These are phyloP conservation scores for Beauveria scarabaeidicola DNA, from an alignment of 2,329 filamentous ascomycete species.

Conservation along the genomic window DNA sequence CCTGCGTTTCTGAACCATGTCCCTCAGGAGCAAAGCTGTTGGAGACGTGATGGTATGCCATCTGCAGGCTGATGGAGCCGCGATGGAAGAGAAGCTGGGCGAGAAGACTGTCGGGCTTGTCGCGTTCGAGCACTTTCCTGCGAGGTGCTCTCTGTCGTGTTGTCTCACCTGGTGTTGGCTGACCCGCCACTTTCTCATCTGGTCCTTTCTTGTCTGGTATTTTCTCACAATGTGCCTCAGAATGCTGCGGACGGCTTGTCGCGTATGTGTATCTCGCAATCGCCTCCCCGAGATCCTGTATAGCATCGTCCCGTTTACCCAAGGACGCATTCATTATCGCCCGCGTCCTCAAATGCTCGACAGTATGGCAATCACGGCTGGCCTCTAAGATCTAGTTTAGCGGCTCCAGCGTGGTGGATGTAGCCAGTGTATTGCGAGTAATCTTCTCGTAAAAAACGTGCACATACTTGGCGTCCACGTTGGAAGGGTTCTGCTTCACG, in stretches of 20 bases:
- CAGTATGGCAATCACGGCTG: constrained; percentile 29
- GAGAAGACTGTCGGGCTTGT: constrained; percentile 66
- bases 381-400: constrained; percentile 60
- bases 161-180: background rate
- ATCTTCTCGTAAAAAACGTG: constrained; percentile 92
- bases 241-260: no score
- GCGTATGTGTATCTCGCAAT: background rate
- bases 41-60: constrained; percentile 57
- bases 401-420: constrained; percentile 60
- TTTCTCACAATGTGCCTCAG: no score
- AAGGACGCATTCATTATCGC: background rate
- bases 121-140: constrained; percentile 27
- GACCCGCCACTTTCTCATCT: no score
- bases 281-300: background rate
- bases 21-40: background rate
- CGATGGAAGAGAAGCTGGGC: constrained; percentile 70
- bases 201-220: no score
- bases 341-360: background rate
- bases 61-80: constrained; percentile 60
- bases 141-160: background rate
- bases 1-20: background rate
- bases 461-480: constrained; percentile 75
- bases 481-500: constrained; percentile 57
- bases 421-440: constrained; percentile 60
- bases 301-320: background rate